Base-by-base conservation (phyloP, 129 eudicot genomes). In the Arctium lappa region DNA sequence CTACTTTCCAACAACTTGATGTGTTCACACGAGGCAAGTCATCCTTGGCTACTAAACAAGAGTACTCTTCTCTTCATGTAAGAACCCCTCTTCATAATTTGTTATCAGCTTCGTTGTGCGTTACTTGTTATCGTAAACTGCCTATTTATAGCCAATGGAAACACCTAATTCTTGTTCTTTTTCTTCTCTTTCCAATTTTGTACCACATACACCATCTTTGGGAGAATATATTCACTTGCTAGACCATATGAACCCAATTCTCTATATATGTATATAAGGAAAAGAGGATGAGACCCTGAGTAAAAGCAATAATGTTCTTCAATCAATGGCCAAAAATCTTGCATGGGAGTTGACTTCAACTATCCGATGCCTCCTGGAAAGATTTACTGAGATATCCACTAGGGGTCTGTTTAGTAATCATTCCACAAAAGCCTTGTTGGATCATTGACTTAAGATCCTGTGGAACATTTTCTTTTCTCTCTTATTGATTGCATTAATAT, bases 11-110 rank as follows among this genome's bases (percentile, higher is more conserved):
- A 79, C 82, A 79, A 60, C 82, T 79, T 68, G 63, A 68, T 15
- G 73, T 39, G 42, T 29, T 60, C 68, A 60, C 65, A 29, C 38
- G 15, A 79, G 82, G 82, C 82, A 79, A 79, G 82, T 42, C 75
- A 79, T 79, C 82, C 82, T 69, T 79, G 82, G 75, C 82, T 79
- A 66, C 75, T 31, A 79, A 79, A 79, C 82, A 79, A 79, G 42
- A 68, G 42, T 79, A 69, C 75, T 79, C 82, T 66, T 66, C 34
- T 65, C 71, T 66, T 66, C 71, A 66, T 66, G 71, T 66, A 22
- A 66, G 71, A 66, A 66, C 71, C 13, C 12, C 32, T 27, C 34
- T 66, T 27, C 71, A 2, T 29, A 16, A 0, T 16, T 29, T 60
- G 68, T 60, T 60, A 27, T 66, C 13, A 7, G 13, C 34, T 66